A percentile compares a stretch with the other conserved stretches of the same genome.
These are phyloP conservation scores for Scheffersomyces spartinae DNA, from an alignment of 805 yeast species.

Conservation along the genomic window DNA sequence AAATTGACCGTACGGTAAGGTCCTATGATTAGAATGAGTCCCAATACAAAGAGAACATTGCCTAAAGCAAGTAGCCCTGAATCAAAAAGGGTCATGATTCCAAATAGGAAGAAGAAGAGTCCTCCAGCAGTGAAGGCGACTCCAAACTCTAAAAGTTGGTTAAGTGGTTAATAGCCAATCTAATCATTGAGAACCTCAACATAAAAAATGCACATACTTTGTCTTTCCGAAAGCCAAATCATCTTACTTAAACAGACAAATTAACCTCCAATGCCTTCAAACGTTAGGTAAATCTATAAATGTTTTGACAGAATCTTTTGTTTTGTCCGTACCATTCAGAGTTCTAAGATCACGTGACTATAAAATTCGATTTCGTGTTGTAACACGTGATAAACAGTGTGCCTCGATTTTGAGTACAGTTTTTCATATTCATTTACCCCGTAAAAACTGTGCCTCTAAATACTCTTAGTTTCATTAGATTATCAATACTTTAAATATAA, in stretches of 20 bases:
- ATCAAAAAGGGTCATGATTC: constrained; percentile 79
- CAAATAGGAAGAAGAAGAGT: constrained; percentile 64
- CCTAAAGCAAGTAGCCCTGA: constrained; percentile 85
- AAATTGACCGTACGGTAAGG: constrained; percentile 71
- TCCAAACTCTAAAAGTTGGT: constrained; percentile 53
- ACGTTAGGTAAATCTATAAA: background rate
- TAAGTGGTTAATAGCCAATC: background rate
- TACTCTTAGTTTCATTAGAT: too few relatives aligned
- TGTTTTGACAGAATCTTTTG: background rate
- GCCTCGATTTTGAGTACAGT: too few relatives aligned
- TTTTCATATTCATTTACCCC: too few relatives aligned
- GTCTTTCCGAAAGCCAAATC: constrained; percentile 71
- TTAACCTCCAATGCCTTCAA: background rate
- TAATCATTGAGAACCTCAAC: background rate
- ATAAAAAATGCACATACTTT: constrained; percentile 37
- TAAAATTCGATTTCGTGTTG: too few relatives aligned
- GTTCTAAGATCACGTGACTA: too few relatives aligned
- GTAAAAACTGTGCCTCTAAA: too few relatives aligned
- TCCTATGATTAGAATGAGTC: constrained; percentile 79
- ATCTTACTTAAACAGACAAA: constrained; percentile 9
- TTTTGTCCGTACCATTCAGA: too few relatives aligned
- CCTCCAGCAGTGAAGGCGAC: constrained; percentile 89
- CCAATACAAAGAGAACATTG: constrained; percentile 67
- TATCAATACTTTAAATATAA: too few relatives aligned
- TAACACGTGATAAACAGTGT: too few relatives aligned